Conservation (phyloP, 768 basidiomycete species). For the Naganishia vishniacii region DNA sequence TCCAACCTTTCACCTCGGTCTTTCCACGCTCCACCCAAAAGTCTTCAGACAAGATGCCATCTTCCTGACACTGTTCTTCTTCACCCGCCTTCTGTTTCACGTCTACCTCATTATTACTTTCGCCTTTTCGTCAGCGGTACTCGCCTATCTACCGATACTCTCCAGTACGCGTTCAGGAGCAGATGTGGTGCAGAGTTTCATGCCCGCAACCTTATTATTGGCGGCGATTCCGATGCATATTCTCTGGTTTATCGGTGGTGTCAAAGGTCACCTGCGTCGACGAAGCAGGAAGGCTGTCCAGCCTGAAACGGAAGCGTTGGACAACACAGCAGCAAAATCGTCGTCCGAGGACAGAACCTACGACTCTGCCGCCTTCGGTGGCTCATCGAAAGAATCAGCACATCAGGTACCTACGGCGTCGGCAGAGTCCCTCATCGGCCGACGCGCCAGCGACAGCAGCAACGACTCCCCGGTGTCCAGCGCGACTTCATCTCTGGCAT, state of each 20-base stretch:
- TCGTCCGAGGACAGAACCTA: too few species aligned
- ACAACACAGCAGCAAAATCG: too few species aligned
- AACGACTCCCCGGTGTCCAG: too few species aligned
- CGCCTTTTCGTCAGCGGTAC: constrained; percentile 28
- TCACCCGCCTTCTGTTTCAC: constrained; percentile 56
- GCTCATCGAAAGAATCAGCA: too few species aligned
- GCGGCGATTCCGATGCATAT: constrained; percentile 55
- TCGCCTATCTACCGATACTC: constrained; percentile 19
- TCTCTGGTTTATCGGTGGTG: constrained; percentile 56
- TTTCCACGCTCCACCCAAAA: constrained; percentile 52
- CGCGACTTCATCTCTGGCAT: too few species aligned
- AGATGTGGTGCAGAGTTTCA: constrained; percentile 35
- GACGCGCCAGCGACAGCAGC: too few species aligned
- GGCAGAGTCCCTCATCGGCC: too few species aligned
- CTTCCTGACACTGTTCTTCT: constrained; percentile 56
- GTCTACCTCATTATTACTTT: constrained; percentile 46
- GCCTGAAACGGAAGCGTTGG: too few species aligned
- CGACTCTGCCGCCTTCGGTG: too few species aligned
- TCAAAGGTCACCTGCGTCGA: constrained; percentile 54
- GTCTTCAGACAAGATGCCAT: constrained; percentile 55
- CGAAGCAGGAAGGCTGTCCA: too few species aligned
- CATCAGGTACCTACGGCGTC: too few species aligned
- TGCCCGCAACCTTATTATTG: constrained; percentile 51
- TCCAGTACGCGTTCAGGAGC: constrained; percentile 16
- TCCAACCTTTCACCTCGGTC: constrained; percentile 57